Percentiles rank a stretch among this genome's conserved stretches.
These are phyloP conservation scores for Apiospora phragmitis DNA, from an alignment of 2,329 filamentous ascomycete genomes.

Conservation along the genomic window DNA sequence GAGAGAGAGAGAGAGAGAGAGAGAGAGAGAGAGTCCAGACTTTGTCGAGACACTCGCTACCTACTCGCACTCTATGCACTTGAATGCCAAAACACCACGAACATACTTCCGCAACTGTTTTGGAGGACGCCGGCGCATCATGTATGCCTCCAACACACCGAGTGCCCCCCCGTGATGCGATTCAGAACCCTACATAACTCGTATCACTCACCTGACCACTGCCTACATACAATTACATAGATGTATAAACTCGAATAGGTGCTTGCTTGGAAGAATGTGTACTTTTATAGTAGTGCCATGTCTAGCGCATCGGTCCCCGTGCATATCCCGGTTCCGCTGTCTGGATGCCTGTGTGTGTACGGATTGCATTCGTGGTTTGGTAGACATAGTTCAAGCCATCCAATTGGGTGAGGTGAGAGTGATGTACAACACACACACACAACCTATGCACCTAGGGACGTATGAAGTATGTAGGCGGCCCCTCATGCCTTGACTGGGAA, in stretches of 20 bases:
- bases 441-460: background rate
- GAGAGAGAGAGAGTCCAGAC: background rate
- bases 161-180: background rate
- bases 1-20: too few species aligned
- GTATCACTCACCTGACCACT: background rate
- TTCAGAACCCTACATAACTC: background rate
- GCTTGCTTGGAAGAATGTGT: background rate
- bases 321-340: background rate
- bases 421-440: background rate
- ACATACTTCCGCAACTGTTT: background rate
- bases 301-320: background rate
- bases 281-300: background rate
- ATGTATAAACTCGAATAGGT: background rate
- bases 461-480: background rate
- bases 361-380: background rate
- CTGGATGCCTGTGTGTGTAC: background rate
- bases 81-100: background rate
- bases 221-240: background rate
- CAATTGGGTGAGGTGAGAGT: constrained; percentile 8
- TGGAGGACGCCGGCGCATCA: background rate
- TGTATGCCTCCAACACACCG: background rate
- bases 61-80: background rate
- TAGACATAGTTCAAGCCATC: constrained; percentile 4
- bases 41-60: background rate
- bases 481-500: background rate